These are phyloP conservation scores for Colletotrichum eleusines DNA, from an alignment of 2,329 filamentous ascomycete species.

Conservation along the genomic window DNA sequence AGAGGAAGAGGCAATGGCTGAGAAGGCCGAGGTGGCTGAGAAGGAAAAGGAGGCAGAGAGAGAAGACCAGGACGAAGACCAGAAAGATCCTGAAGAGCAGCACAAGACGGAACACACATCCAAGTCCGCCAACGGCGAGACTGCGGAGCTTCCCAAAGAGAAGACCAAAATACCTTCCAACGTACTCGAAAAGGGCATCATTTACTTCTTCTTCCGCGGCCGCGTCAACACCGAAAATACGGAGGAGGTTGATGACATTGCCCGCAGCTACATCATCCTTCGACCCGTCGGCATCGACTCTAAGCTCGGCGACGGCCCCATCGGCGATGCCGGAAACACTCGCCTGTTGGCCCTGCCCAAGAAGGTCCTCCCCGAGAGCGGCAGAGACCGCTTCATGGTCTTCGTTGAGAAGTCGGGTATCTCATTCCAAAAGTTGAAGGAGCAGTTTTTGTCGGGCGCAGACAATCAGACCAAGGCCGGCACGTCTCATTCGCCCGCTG, in stretches of 20 bases:
- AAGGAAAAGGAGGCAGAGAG: background rate
- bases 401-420: conserved; percentile 83
- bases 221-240: conserved; percentile 81
- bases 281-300: conserved; percentile 78
- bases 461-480: conserved; percentile 86
- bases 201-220: conserved; percentile 91
- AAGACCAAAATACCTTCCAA: conserved; percentile 48
- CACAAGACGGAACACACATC: conserved; percentile 5
- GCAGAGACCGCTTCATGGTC: conserved; percentile 78
- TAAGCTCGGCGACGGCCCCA: conserved; percentile 67
- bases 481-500: conserved; percentile 74
- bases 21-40: conserved; percentile 1
- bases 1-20: conserved; percentile 18
- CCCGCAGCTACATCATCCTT: conserved; percentile 83
- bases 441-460: conserved; percentile 74
- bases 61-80: background rate
- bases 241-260: conserved; percentile 76
- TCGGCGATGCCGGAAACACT: conserved; percentile 68
- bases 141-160: conserved; percentile 37
- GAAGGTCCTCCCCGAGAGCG: conserved; percentile 80
- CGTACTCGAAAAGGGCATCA: conserved; percentile 87
- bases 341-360: conserved; percentile 85
- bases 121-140: background rate
- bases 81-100: background rate
- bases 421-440: conserved; percentile 77